These are phyloP conservation scores for Erodium trifolium DNA, from an alignment of 441 rosid genomes.

Conservation along the genomic window DNA sequence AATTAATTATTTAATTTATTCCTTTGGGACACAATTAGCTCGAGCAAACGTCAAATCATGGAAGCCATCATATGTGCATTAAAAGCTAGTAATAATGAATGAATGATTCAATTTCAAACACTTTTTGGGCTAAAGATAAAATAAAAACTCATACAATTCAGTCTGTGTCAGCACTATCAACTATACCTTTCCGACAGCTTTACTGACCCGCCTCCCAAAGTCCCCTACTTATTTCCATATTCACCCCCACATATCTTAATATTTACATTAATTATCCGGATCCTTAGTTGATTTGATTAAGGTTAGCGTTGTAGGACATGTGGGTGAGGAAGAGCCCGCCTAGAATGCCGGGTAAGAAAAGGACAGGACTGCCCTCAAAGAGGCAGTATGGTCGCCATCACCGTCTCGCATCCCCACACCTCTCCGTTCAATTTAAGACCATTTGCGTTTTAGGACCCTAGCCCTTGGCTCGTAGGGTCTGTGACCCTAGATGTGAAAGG, in stretches of 20 bases:
- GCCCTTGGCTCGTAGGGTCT: too few species aligned
- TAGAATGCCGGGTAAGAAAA: not conserved
- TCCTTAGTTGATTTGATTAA: too few species aligned
- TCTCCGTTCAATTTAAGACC: too few species aligned
- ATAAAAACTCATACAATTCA: not conserved
- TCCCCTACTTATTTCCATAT: too few species aligned
- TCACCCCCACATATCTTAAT: too few species aligned
- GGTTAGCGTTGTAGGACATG: too few species aligned
- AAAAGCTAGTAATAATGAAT: conserved; percentile 19
- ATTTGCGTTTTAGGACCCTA: not conserved
- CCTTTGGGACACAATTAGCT: too few species aligned
- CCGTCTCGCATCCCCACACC: not conserved
- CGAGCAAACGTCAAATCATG: not conserved
- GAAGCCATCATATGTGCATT: not conserved
- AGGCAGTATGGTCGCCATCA: conserved; percentile 2
- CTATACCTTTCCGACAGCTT: too few species aligned
- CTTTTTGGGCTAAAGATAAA: not conserved
- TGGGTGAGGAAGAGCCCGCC: not conserved
- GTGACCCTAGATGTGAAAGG: conserved; percentile 18
- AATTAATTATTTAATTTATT: too few species aligned
- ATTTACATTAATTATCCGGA: too few species aligned
- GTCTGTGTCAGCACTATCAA: not conserved
- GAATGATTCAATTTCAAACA: conserved; percentile 17
- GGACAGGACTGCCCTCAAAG: not conserved
- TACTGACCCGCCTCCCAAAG: too few species aligned